Percentiles rank a stretch among this genome's conserved stretches.
Conservation (phyloP, 306 rosid genomes). For the Ormosia emarginata region DNA sequence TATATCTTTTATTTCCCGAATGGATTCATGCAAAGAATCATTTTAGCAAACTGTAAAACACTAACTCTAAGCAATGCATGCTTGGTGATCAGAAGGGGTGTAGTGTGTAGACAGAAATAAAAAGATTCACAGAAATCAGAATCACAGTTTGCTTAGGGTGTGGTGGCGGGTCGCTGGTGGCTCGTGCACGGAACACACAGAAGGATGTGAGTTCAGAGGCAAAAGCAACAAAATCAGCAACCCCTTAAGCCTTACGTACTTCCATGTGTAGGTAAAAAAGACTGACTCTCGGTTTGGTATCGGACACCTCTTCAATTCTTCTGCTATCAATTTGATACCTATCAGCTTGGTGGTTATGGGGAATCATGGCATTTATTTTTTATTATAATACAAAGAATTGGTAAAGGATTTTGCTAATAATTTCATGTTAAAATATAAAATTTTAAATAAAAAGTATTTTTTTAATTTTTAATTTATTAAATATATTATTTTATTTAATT, state of each 20-base stretch:
- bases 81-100: not conserved
- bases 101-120: not conserved
- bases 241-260: not conserved
- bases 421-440: too few species aligned
- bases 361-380: not conserved
- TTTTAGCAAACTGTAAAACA: not conserved
- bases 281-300: not conserved
- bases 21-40: not conserved
- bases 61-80: not conserved
- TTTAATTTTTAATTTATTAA: too few species aligned
- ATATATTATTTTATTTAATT: too few species aligned
- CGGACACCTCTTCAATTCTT: not conserved
- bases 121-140: not conserved
- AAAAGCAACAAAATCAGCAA: constrained; percentile 19
- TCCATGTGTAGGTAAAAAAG: not conserved
- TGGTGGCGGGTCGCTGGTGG: not conserved
- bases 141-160: constrained; percentile 3
- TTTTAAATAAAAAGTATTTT: too few species aligned
- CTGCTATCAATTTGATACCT: not conserved
- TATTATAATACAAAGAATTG: not conserved
- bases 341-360: not conserved
- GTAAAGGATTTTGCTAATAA: not conserved
- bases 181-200: not conserved
- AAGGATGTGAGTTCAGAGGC: constrained; percentile 9
- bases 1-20: not conserved